Base-by-base conservation (phyloP, 768 basidiomycete genomes). In the Boletus rex-veris region DNA sequence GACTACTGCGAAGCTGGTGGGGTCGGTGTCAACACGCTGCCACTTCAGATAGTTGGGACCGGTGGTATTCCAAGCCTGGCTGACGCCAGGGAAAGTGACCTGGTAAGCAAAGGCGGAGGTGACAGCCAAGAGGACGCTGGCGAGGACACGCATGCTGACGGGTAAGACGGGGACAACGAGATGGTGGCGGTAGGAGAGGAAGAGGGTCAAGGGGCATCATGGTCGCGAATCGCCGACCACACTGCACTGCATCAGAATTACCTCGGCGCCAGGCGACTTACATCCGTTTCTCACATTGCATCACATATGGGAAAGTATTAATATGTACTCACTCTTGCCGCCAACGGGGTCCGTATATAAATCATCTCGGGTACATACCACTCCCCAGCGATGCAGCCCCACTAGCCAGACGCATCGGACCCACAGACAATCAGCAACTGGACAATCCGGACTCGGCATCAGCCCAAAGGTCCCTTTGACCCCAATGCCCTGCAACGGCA, bases 381-480 rank as follows among this genome's bases (percentile, higher is more conserved):
- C 40, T 28, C 28, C n/a, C 44, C 18, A 44, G 26, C 30, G 37
- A 15, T 4, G 24, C 49, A 52, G 14, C 26, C 44, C 36, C n/a
- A 28, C 16, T 30, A 40, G 14, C 10, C 19, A 55, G 19, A 21
- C 18, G 10, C 15, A 30, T 26, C 24, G 31, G 51, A 14, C 16
- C 43, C 35, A 36, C 14, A 36, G 35, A 16, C 35, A 16, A 36
- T 36, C 5, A 16, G 35, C 14, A 36, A 36, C 46, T 36, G 16
- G 63, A 52, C 53, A 88, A 62, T 58, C 76, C 73, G n/a, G 70
- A 73, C 62, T 85, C 82, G 19, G 85, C 88, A 63, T 92, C 90
- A 69, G 72, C 72, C 90, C 90, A 93, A 39, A 93, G 70, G 66
- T 93, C 91, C 48, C 74, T 77, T 72, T 93, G 91, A 21, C 81